Evolutionary conservation across 352 stramenopile genomes (phyloP).

Genomic region (Phytopythium cucurbitacearum): DNA sequence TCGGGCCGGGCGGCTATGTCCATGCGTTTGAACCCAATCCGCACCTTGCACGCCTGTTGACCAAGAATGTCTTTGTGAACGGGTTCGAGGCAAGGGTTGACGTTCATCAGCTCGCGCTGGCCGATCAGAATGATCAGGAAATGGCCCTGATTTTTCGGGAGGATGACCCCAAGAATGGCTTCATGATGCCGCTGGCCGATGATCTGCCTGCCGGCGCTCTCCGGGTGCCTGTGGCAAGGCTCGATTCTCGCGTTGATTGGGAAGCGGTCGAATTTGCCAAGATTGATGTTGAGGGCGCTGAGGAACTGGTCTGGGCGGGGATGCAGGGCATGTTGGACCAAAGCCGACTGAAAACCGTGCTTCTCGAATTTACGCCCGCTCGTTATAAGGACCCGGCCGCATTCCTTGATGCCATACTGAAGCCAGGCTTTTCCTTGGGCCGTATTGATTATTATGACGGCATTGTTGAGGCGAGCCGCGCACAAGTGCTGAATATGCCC

Average conservation of each 20-base stretch:
- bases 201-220: slow-evolving; percentile 4
- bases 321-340: slow-evolving; percentile 5
- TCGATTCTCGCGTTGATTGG: slow-evolving; percentile 5
- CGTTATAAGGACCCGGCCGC: slow-evolving; percentile 5
- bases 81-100: slow-evolving; percentile 5
- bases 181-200: slow-evolving; percentile 5
- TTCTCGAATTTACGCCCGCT: slow-evolving; percentile 5
- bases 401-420: slow-evolving; percentile 6
- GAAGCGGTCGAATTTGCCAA: slow-evolving; percentile 5
- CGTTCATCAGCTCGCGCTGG: slow-evolving; percentile 5
- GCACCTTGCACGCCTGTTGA: slow-evolving; percentile 5
- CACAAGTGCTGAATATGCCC: slow-evolving; percentile 5
- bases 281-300: slow-evolving; percentile 5
- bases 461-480: slow-evolving; percentile 5
- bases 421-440: slow-evolving; percentile 5
- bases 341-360: slow-evolving; percentile 5
- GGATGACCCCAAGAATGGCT: slow-evolving; percentile 5
- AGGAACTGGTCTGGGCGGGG: slow-evolving; percentile 4
- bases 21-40: slow-evolving; percentile 5
- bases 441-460: slow-evolving; percentile 6
- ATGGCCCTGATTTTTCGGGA: slow-evolving; percentile 5
- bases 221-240: slow-evolving; percentile 4
- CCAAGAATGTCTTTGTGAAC: slow-evolving; percentile 6
- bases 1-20: slow-evolving; percentile 4
- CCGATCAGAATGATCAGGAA: slow-evolving; percentile 6